A percentile compares a stretch with the other conserved stretches of the same genome.
phyloP scores from a whole-genome alignment of 164 flowering plant genomes.

The Amborella trichopoda region DNA sequence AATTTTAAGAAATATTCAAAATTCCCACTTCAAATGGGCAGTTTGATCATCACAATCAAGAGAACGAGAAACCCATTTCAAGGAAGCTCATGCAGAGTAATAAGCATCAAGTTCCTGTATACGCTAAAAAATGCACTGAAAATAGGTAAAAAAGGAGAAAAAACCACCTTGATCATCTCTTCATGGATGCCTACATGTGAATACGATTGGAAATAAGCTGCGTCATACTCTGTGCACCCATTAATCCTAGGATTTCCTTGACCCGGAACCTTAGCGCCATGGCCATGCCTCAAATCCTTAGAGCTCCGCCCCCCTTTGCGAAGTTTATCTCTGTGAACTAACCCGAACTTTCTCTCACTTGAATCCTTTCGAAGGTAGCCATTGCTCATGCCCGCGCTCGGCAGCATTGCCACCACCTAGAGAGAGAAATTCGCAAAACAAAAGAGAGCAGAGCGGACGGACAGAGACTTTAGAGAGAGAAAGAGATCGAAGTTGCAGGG shows the following conservation, averaged over 20 bases:
- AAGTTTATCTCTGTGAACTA: conserved; percentile 12
- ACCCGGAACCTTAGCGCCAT: conserved; percentile 24
- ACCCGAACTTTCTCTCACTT: conserved; percentile 9
- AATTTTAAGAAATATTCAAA: too few species aligned
- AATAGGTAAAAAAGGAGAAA: conserved; percentile 2
- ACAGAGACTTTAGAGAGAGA: too few species aligned
- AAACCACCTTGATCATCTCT: conserved; percentile 88
- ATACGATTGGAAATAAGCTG: conserved; percentile 82
- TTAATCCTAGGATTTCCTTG: conserved; percentile 13
- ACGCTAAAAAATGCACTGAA: too few species aligned
- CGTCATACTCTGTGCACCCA: conserved; percentile 69
- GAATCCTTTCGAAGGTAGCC: conserved; percentile 18
- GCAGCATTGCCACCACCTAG: too few species aligned
- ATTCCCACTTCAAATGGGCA: too few species aligned
- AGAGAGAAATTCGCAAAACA: too few species aligned
- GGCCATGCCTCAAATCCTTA: conserved; percentile 13
- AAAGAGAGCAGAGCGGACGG: too few species aligned
- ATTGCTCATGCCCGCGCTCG: conserved; percentile 17
- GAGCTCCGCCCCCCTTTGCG: conserved; percentile 20
- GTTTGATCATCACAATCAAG: too few species aligned
- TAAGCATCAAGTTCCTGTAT: too few species aligned
- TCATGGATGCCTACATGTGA: conserved; percentile 92
- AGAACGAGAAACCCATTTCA: too few species aligned
- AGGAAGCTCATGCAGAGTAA: too few species aligned
- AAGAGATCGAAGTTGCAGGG: too few species aligned